These are phyloP conservation scores for Vaccinium darrowii DNA, from an alignment of 148 eudicot species.

Conservation along the genomic window DNA sequence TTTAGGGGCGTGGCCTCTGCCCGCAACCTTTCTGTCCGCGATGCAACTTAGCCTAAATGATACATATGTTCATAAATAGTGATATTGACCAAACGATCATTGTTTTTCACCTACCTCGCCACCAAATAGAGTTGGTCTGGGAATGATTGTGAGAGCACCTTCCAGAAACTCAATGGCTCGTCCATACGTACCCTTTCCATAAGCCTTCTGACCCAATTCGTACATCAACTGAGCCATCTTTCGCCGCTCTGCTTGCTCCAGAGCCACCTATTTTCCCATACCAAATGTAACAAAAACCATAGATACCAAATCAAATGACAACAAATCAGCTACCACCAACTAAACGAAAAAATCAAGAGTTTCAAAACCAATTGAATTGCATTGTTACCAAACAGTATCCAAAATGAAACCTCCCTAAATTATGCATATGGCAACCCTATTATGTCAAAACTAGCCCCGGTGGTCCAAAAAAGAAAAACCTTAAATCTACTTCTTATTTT, in stretches of 20 bases:
- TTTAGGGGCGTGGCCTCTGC: neutral
- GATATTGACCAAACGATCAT: neutral
- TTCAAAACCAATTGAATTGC: neutral
- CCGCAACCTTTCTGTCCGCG: neutral
- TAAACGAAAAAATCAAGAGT: neutral
- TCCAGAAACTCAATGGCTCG: slow-evolving; percentile 90
- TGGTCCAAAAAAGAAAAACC: neutral
- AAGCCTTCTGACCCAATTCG: slow-evolving; percentile 94
- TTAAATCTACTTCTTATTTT: neutral
- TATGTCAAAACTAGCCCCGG: neutral
- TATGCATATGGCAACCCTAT: neutral
- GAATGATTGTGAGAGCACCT: slow-evolving; percentile 94
- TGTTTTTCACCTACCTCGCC: slow-evolving; percentile 79
- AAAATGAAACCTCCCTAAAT: neutral
- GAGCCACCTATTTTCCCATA: slow-evolving; percentile 62
- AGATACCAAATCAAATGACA: neutral
- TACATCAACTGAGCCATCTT: slow-evolving; percentile 91
- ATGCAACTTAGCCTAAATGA: neutral
- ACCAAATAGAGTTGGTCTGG: slow-evolving; percentile 82
- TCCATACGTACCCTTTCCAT: slow-evolving; percentile 90
- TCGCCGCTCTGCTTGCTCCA: slow-evolving; percentile 95
- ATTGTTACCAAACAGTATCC: neutral
- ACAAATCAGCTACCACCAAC: neutral
- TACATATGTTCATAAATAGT: neutral
- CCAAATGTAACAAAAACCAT: slow-evolving; percentile 9